Conservation (phyloP, 2,329 filamentous ascomycete species). For the Neurospora sp. region DNA sequence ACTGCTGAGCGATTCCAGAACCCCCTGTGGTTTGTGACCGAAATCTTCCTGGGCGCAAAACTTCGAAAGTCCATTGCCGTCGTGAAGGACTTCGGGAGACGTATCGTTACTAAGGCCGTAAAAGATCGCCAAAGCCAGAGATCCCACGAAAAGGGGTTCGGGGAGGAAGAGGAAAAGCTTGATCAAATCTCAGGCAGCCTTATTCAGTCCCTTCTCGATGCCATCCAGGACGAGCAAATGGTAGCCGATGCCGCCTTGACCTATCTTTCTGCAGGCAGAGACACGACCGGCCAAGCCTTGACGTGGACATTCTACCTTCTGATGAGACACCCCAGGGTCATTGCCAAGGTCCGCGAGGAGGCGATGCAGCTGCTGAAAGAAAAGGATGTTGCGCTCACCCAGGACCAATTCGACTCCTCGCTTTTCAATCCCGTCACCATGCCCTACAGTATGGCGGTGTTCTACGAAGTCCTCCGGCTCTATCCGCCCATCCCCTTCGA, state of each 20-base stretch:
- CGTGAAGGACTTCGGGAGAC: constrained; percentile 45
- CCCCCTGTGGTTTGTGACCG: constrained; percentile 51
- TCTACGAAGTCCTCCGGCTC: constrained; percentile 52
- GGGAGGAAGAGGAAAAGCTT: constrained; percentile 20
- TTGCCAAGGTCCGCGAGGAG: constrained; percentile 34
- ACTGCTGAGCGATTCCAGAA: constrained; percentile 57
- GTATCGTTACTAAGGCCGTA: constrained; percentile 47
- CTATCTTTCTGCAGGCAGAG: constrained; percentile 54
- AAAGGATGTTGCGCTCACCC: constrained; percentile 6
- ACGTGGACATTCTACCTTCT: constrained; percentile 56
- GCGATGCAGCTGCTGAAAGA: constrained; percentile 20
- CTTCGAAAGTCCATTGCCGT: constrained; percentile 39
- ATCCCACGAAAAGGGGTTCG: background rate
- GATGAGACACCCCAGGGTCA: constrained; percentile 36
- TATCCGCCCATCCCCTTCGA: constrained; percentile 59
- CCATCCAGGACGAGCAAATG: constrained; percentile 42
- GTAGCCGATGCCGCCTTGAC: constrained; percentile 57
- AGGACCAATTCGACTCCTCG: constrained; percentile 19
- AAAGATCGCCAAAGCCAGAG: constrained; percentile 24
- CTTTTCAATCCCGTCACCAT: constrained; percentile 32
- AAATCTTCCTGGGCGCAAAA: constrained; percentile 37
- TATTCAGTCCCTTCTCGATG: constrained; percentile 50
- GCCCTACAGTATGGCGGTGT: constrained; percentile 51
- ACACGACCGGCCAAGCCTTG: constrained; percentile 55
- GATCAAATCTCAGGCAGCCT: constrained; percentile 42